A percentile compares a stretch with the other conserved stretches of the same genome.
phyloP scores from a whole-genome alignment of 176 grass and related monocot species.

The Triticum dicoccoides region DNA sequence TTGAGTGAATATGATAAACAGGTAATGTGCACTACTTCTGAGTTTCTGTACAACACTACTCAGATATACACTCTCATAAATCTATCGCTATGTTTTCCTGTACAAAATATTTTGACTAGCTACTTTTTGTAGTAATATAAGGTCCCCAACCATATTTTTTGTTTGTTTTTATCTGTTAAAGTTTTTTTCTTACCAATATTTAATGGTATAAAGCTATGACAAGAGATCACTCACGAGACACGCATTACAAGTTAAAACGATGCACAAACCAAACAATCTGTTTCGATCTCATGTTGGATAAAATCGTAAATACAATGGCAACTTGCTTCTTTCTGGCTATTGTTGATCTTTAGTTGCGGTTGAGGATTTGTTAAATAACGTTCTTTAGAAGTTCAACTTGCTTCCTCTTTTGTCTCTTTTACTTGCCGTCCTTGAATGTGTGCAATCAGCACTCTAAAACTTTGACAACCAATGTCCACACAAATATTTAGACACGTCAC shows the following conservation, averaged over 20 bases:
- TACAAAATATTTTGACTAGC: not conserved
- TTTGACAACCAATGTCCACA: not conserved
- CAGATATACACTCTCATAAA: not conserved
- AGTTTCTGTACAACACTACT: slow-evolving; percentile 8
- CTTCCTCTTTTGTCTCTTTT: not conserved
- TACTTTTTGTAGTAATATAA: slow-evolving; percentile 8
- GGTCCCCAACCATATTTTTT: not conserved
- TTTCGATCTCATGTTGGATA: not conserved
- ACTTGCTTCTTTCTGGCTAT: not conserved
- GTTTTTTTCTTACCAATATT: not conserved
- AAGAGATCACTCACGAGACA: not conserved
- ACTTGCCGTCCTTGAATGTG: not conserved
- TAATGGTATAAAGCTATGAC: not conserved
- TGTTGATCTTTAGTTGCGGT: not conserved
- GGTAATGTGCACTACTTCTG: slow-evolving; percentile 43
- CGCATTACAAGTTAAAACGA: not conserved
- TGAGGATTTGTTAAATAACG: not conserved
- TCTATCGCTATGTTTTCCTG: not conserved
- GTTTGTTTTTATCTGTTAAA: too few species aligned
- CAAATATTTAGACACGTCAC: not conserved
- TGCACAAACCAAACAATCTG: slow-evolving; percentile 10
- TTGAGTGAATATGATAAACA: slow-evolving; percentile 83
- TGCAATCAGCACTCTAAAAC: not conserved
- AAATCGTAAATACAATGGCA: not conserved
- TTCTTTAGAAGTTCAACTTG: slow-evolving; percentile 8